These are phyloP conservation scores for Coelastrella sp. DNA, from an alignment of 139 green algal species.

Conservation along the genomic window DNA sequence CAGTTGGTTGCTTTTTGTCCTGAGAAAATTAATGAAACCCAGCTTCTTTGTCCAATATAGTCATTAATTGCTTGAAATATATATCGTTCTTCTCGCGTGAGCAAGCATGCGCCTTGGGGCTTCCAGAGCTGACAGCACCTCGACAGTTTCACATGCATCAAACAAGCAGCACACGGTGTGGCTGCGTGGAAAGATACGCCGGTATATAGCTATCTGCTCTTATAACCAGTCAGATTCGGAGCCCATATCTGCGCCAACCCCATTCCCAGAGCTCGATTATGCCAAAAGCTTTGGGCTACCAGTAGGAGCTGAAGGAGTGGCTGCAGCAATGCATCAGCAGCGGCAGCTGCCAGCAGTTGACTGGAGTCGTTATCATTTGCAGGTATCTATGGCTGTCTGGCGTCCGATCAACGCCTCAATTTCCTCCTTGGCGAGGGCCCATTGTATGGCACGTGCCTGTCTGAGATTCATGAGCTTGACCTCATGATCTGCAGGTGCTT, in stretches of 20 bases:
- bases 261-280: neutral
- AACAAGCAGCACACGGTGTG: neutral
- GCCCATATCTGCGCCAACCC: neutral
- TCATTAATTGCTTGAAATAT: too few species aligned
- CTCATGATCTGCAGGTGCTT: slow-evolving; percentile 38
- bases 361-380: slow-evolving; percentile 54
- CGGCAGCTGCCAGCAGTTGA: slow-evolving; percentile 38
- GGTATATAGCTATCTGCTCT: neutral
- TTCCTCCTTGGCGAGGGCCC: neutral
- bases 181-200: neutral
- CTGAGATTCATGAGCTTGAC: neutral
- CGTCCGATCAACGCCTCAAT: neutral
- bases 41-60: too few species aligned
- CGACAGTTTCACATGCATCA: neutral
- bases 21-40: too few species aligned
- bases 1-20: neutral
- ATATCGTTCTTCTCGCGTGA: too few species aligned
- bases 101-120: neutral
- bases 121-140: neutral
- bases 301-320: neutral
- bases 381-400: neutral
- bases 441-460: neutral
- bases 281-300: neutral
- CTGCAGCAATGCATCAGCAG: neutral
- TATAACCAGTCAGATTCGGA: neutral